Evolutionary conservation across 2,329 filamentous ascomycete species (phyloP).

Genomic region (Xylaria arbuscula): DNA sequence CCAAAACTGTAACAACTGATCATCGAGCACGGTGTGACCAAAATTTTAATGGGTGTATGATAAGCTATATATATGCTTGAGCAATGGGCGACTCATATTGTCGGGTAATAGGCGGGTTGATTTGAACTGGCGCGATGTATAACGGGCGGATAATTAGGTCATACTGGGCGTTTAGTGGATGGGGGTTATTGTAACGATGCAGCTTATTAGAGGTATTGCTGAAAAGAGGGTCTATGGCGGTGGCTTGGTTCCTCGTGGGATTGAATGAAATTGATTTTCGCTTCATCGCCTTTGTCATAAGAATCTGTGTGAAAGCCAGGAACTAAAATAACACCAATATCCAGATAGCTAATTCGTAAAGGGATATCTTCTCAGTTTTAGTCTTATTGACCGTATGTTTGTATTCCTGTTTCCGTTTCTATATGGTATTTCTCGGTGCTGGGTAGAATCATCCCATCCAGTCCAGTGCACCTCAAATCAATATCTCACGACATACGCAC

Average conservation of each 20-base stretch:
- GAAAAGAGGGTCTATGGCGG: not conserved
- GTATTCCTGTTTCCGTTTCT: too few species aligned
- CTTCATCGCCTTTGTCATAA: not conserved
- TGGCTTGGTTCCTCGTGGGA: not conserved
- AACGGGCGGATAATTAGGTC: slow-evolving; percentile 4
- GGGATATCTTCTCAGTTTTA: too few species aligned
- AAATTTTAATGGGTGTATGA: slow-evolving; percentile 25
- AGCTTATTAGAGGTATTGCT: slow-evolving; percentile 23
- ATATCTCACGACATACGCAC: too few species aligned
- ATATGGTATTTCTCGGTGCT: too few species aligned
- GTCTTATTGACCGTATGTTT: too few species aligned
- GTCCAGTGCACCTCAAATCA: too few species aligned
- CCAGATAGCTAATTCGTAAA: too few species aligned
- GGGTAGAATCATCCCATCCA: too few species aligned
- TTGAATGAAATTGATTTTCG: not conserved
- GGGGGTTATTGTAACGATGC: slow-evolving; percentile 2
- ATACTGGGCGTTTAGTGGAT: slow-evolving; percentile 26
- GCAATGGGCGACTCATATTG: not conserved
- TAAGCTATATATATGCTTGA: slow-evolving; percentile 9
- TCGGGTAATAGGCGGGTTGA: slow-evolving; percentile 19
- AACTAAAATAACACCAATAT: not conserved
- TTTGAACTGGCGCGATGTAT: slow-evolving; percentile 17
- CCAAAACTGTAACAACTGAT: slow-evolving; percentile 24
- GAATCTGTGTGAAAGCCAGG: not conserved
- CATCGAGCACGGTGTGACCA: not conserved